Conservation (phyloP, 495 filamentous ascomycete genomes). For the Astrothelium subdiscretum region DNA sequence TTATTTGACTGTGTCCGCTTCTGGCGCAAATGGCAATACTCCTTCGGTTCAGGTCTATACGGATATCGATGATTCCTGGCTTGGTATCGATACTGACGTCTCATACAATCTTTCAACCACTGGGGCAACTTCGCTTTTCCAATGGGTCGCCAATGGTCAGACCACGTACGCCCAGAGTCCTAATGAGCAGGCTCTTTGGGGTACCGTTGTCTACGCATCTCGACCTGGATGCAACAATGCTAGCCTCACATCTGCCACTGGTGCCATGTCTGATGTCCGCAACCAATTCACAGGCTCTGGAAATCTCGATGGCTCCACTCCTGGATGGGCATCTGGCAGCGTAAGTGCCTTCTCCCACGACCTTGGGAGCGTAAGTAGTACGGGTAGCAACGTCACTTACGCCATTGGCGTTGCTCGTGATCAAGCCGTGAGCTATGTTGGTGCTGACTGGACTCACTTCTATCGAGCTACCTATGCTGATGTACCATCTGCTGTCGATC, state of each 20-base stretch:
- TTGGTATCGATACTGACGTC: slow-evolving; percentile 18
- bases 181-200: slow-evolving; percentile 32
- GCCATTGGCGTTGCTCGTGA: slow-evolving; percentile 38
- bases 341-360: slow-evolving; percentile 36
- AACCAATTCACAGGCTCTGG: slow-evolving; percentile 27
- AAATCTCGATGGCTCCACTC: slow-evolving; percentile 20
- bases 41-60: slow-evolving; percentile 35
- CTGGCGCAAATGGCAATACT: slow-evolving; percentile 13
- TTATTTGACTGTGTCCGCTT: slow-evolving; percentile 16
- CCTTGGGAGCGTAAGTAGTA: slow-evolving; percentile 25
- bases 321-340: slow-evolving; percentile 24
- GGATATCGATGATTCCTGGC: slow-evolving; percentile 42
- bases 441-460: slow-evolving; percentile 34
- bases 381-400: slow-evolving; percentile 27
- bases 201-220: slow-evolving; percentile 32
- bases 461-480: slow-evolving; percentile 30
- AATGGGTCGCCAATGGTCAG: slow-evolving; percentile 20
- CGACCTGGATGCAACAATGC: slow-evolving; percentile 13
- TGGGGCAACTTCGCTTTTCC: slow-evolving; percentile 1
- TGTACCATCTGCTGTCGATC: slow-evolving; percentile 23
- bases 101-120: neutral
- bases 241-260: slow-evolving; percentile 22
- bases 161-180: slow-evolving; percentile 19
- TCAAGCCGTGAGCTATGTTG: slow-evolving; percentile 38
- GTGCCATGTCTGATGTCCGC: slow-evolving; percentile 18